phyloP scores from a whole-genome alignment of 2,329 filamentous ascomycete species.

The Magnaporthiopsis rhizophila region DNA sequence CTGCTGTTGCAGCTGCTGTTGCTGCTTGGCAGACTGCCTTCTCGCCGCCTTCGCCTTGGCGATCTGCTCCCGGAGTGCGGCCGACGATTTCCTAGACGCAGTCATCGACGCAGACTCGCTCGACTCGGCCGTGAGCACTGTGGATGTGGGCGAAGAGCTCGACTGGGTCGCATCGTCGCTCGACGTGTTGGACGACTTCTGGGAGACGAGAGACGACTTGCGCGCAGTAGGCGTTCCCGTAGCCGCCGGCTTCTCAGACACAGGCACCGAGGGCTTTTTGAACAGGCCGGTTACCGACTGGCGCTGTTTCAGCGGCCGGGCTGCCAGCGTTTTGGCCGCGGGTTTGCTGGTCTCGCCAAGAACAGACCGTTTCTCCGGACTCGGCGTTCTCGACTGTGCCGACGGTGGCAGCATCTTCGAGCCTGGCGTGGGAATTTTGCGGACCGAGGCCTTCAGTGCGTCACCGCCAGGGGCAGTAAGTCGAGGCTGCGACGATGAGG shows the following conservation, averaged over 20 bases:
- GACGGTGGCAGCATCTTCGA: constrained; percentile 19
- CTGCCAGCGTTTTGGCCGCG: constrained; percentile 38
- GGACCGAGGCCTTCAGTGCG: constrained; percentile 17
- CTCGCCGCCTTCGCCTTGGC: constrained; percentile 84
- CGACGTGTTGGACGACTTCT: constrained; percentile 28
- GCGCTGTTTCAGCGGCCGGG: constrained; percentile 39
- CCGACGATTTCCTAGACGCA: constrained; percentile 58
- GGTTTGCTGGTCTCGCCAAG: constrained; percentile 11
- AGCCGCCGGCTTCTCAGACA: constrained; percentile 23
- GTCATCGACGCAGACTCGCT: constrained; percentile 21
- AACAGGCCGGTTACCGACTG: constrained; percentile 46
- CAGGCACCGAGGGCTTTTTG: constrained; percentile 45
- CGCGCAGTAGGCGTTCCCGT: constrained; percentile 19
- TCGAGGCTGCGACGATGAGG: constrained; percentile 20
- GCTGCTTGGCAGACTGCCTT: constrained; percentile 36
- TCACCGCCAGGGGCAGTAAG: constrained; percentile 11
- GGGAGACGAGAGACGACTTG: constrained; percentile 31
- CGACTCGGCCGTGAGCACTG: constrained; percentile 27
- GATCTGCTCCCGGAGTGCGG: constrained; percentile 79
- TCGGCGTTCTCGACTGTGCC: constrained; percentile 27
- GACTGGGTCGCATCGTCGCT: constrained; percentile 27
- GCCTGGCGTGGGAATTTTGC: constrained; percentile 25
- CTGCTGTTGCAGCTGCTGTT: not conserved
- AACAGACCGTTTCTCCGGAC: constrained; percentile 29
- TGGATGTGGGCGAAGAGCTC: constrained; percentile 28